Conservation (phyloP, 2,329 filamentous ascomycete species). For the Aspergillus udagawae region DNA sequence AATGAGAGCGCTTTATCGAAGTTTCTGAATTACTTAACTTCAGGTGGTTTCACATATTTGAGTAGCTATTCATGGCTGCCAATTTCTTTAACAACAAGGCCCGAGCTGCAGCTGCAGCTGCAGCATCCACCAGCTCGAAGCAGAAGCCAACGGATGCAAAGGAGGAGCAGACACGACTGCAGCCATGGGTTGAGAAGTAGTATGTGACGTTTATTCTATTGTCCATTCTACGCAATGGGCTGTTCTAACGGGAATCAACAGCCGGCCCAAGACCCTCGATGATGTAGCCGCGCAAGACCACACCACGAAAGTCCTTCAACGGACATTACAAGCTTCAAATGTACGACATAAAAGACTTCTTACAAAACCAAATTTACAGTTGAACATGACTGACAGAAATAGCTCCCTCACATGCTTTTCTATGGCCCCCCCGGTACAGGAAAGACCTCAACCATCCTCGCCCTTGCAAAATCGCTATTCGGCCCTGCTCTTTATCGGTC, state of each 20-base stretch:
- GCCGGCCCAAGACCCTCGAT: slow-evolving; percentile 85
- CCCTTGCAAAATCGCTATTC: slow-evolving; percentile 94
- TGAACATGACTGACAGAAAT: slow-evolving; percentile 2
- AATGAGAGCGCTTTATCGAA: background rate
- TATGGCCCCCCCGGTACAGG: slow-evolving; percentile 96
- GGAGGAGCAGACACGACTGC: slow-evolving; percentile 63
- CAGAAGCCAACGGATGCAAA: slow-evolving; percentile 61
- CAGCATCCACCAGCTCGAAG: slow-evolving; percentile 63
- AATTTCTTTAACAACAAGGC: slow-evolving; percentile 97
- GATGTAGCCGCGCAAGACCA: slow-evolving; percentile 98
- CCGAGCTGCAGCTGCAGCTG: slow-evolving; percentile 64
- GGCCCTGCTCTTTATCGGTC: slow-evolving; percentile 89
- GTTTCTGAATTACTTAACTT: background rate
- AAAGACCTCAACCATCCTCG: slow-evolving; percentile 96
- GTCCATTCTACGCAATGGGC: background rate
- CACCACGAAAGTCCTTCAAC: slow-evolving; percentile 85
- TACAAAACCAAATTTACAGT: background rate
- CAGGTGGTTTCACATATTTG: background rate
- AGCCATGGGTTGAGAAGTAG: slow-evolving; percentile 99
- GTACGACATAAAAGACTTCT: slow-evolving; percentile 42
- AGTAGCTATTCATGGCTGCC: slow-evolving; percentile 53
- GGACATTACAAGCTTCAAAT: slow-evolving; percentile 92
- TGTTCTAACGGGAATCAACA: slow-evolving; percentile 37
- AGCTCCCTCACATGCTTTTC: slow-evolving; percentile 98
- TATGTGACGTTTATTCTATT: slow-evolving; percentile 37